Evolutionary conservation across 2,329 filamentous ascomycete species (phyloP).

Genomic region (Xylaria arbuscula): DNA sequence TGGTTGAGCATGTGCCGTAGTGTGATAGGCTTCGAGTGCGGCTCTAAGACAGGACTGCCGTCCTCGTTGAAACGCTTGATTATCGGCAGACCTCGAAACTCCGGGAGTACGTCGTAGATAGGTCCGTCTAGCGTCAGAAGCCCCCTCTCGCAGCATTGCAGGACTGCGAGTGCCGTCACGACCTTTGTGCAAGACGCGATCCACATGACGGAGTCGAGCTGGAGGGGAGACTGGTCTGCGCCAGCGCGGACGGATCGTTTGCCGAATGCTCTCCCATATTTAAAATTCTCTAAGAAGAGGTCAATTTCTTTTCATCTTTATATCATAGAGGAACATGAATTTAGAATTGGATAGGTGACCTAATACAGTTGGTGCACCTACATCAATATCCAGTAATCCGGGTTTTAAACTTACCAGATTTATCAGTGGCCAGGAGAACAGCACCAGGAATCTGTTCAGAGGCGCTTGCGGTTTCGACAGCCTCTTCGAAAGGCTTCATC

Average conservation of each 20-base stretch:
- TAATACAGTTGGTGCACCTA: not conserved
- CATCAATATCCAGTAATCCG: not conserved
- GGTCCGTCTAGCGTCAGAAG: slow-evolving; percentile 56
- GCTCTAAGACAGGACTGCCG: slow-evolving; percentile 36
- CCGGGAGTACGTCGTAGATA: slow-evolving; percentile 55
- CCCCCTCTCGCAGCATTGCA: slow-evolving; percentile 59
- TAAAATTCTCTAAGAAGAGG: slow-evolving; percentile 27
- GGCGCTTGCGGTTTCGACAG: slow-evolving; percentile 38
- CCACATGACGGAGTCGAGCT: slow-evolving; percentile 44
- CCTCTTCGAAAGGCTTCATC: slow-evolving; percentile 40
- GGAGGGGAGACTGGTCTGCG: slow-evolving; percentile 37
- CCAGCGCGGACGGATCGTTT: slow-evolving; percentile 40
- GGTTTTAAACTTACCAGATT: slow-evolving; percentile 25
- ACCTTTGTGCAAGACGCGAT: slow-evolving; percentile 50
- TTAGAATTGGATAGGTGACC: not conserved
- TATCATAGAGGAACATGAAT: not conserved
- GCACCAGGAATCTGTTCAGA: slow-evolving; percentile 39
- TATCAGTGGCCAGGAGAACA: slow-evolving; percentile 38
- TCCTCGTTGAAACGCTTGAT: slow-evolving; percentile 35
- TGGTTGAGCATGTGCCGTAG: slow-evolving; percentile 38
- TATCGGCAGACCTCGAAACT: slow-evolving; percentile 48
- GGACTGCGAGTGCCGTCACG: slow-evolving; percentile 55
- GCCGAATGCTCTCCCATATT: slow-evolving; percentile 39
- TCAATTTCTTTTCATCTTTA: slow-evolving; percentile 8
- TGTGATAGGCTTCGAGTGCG: slow-evolving; percentile 33